Base-by-base conservation (phyloP, 106 monocot species). In the Alisma plantagoaquatica region DNA sequence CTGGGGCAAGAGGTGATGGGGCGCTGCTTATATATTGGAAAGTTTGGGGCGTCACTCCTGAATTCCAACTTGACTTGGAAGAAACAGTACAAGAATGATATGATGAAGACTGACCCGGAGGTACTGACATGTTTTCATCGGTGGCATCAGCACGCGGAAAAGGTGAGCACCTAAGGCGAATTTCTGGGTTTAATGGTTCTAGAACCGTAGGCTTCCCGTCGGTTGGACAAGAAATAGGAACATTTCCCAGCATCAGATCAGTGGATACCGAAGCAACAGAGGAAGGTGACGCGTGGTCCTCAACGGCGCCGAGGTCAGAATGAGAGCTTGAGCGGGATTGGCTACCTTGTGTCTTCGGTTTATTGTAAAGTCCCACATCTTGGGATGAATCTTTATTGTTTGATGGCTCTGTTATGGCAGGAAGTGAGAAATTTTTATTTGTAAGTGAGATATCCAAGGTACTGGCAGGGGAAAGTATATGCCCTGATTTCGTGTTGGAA, bases 201-300 rank as follows among this genome's bases (percentile, higher is more conserved):
- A 14, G 55, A 60, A 31, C 20, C 2, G 53, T 9, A 16, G 23
- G 22, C 1, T 45, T 61, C 46, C 56, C 58, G 49, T 29, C 41
- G 19, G 66, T 57, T n/a, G n/a, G n/a, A n/a, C n/a, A n/a, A 17
- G 33, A 51, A 52, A 62, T 30, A 31, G 65, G 43, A 23, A 59
- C 53, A 54, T 72, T 81, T 32, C 73, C 87, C 33, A 94, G 57
- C 21, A 69, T 72, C 71, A 94, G 66, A 73, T 94, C 94, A 32
- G 94, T 94, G 14, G 70, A 72, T 15, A 98, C 81, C 31, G 89
- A 72, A 0, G 33, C 19, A 3, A 25, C 62, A 31, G 78, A 85
- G 21, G 69, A 60, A 55, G 75, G 82, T 24, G 79, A 85, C 54
- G 51, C 62, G 55, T 43, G 63, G 15, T 69, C 73, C 22, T 46